Base-by-base conservation (phyloP, 2,329 filamentous ascomycete genomes). In the Colletotrichum sp. region DNA sequence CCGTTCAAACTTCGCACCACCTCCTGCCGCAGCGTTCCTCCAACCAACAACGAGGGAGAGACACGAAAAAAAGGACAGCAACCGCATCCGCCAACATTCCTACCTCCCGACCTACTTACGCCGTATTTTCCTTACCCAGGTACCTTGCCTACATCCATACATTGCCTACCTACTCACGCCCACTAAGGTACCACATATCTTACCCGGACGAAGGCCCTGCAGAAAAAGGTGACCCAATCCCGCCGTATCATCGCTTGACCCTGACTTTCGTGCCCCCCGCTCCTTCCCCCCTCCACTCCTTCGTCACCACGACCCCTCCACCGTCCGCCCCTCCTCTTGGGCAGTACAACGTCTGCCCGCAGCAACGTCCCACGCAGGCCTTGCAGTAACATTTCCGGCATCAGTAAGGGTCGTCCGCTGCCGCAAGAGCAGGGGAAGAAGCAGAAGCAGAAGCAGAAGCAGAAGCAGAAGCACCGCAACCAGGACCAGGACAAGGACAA, bases 211-310 rank as follows among this genome's bases (percentile, higher is more conserved):
- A 72, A 52, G 63, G 63, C 72, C 69, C 72, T 72, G 72, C 72
- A 72, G 72, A 60, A 72, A 59, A 60, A 67, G 55, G 62, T 63
- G 55, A 63, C 30, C 73, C 52, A 44, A 63, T 72, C 73, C 63
- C 69, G 73, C 72, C 63, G 63, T 68, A 57, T 57, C 57, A 52
- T 73, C 73, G 57, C 55, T 72, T 57, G 69, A 76, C 69, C 73
- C 73, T 76, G 69, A 49, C 63, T 72, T 76, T 72, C 34, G 10
- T 49, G 44, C 68, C 72, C 72, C 68, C 39, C 62, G 63, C 63
- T 75, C 69, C 26, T 64, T 39, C 62, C 32, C 30, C 60, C 44
- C 55, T 67, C 72, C 60, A n/a, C 62, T 32, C 69, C 67, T 64
- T 18, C 36, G 36, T 68, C 73, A 26, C 55, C 72, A 66, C 44